Conservation (phyloP, 2,329 filamentous ascomycete species). For the Neonectria magnoliae region DNA sequence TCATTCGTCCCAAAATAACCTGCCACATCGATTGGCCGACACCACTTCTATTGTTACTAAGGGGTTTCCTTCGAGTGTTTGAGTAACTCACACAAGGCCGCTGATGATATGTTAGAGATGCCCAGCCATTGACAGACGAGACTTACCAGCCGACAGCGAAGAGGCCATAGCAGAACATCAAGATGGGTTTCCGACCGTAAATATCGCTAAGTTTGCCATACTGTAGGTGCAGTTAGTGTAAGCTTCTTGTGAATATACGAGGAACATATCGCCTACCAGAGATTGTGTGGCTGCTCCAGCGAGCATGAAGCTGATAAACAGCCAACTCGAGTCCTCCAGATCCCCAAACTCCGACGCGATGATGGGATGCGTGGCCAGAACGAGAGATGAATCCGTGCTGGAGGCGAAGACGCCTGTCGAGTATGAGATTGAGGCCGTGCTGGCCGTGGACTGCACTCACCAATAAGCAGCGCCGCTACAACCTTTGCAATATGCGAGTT, state of each 20-base stretch:
- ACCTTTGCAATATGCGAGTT: conserved; percentile 31
- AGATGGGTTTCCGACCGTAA: conserved; percentile 39
- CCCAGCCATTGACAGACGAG: neutral
- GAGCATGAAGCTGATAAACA: conserved; percentile 46
- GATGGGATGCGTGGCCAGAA: conserved; percentile 72
- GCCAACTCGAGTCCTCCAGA: conserved; percentile 62
- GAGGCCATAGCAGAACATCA: conserved; percentile 42
- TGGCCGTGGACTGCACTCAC: conserved; percentile 8
- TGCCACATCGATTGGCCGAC: conserved; percentile 57
- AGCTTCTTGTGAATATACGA: neutral
- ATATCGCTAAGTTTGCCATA: conserved; percentile 46
- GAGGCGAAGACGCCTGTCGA: conserved; percentile 66
- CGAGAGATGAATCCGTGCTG: conserved; percentile 70
- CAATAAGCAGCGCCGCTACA: conserved; percentile 30
- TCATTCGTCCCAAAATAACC: conserved; percentile 60
- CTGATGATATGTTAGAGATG: conserved; percentile 10
- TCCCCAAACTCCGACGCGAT: conserved; percentile 70
- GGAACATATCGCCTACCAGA: conserved; percentile 53
- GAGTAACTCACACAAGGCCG: conserved; percentile 29
- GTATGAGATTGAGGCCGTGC: neutral
- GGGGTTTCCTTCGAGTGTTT: accelerated
- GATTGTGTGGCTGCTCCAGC: conserved; percentile 46
- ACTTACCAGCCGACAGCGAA: conserved; percentile 52
- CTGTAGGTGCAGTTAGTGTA: conserved; percentile 11
- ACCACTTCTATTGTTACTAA: conserved; percentile 43